These are phyloP conservation scores for Pichia deserticola DNA, from an alignment of 805 yeast genomes.

Conservation along the genomic window DNA sequence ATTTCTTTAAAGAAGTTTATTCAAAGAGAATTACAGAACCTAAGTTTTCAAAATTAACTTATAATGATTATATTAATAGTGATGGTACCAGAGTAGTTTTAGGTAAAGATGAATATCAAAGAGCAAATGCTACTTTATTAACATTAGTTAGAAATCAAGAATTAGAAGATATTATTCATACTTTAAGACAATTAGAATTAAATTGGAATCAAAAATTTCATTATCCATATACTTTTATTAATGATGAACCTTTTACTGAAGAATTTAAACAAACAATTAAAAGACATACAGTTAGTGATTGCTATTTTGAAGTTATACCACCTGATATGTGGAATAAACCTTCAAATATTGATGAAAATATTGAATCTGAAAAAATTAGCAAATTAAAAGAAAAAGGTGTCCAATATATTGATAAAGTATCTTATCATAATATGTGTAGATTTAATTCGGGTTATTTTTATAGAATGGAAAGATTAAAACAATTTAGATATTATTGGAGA, in stretches of 20 bases:
- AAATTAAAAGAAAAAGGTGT: constrained; percentile 34
- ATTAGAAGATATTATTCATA: constrained; percentile 38
- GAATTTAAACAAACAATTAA: constrained; percentile 55
- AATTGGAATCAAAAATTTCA: constrained; percentile 69
- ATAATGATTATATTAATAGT: constrained; percentile 23
- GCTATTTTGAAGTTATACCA: constrained; percentile 49
- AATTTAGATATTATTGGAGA: constrained; percentile 73
- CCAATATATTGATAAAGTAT: constrained; percentile 52
- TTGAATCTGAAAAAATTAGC: constrained; percentile 33
- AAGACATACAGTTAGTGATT: constrained; percentile 39
- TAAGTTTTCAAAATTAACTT: constrained; percentile 26
- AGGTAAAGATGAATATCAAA: constrained; percentile 26
- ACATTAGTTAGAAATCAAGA: constrained; percentile 76
- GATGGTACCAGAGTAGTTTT: constrained; percentile 22
- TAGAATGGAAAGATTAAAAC: constrained; percentile 49
- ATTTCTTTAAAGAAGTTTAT: constrained; percentile 28
- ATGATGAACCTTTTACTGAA: constrained; percentile 72
- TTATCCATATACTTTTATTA: constrained; percentile 91
- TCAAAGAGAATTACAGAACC: constrained; percentile 29
- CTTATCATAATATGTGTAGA: constrained; percentile 82
- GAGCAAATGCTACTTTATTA: constrained; percentile 69
- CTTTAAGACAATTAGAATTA: constrained; percentile 58
- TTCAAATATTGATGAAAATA: constrained; percentile 31
- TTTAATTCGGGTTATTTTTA: constrained; percentile 67
- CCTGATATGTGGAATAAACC: constrained; percentile 45